A percentile compares a stretch with the other conserved stretches of the same genome.
Conservation (phyloP, 2,329 filamentous ascomycete species). For the Cladosporium phlei region DNA sequence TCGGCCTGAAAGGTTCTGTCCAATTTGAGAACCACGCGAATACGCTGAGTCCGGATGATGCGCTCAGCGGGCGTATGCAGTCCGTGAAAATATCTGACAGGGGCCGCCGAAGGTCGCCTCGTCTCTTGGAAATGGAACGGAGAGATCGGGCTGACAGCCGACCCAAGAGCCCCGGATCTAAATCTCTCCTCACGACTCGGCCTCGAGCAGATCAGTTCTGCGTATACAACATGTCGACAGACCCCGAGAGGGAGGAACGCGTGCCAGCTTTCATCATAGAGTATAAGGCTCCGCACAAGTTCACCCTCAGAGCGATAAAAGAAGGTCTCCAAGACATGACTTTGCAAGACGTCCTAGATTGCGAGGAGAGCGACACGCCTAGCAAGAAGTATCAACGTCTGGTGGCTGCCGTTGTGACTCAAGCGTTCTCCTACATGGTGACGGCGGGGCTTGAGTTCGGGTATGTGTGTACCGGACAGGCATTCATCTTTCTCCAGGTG, state of each 20-base stretch:
- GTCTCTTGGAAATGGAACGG: not conserved
- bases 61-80: not conserved
- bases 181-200: not conserved
- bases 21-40: constrained; percentile 4
- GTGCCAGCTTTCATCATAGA: not conserved
- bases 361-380: not conserved
- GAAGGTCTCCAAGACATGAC: constrained; percentile 1
- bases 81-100: not conserved
- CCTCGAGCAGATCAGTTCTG: constrained; percentile 4
- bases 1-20: not conserved
- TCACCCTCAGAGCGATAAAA: not conserved
- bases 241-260: not conserved
- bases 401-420: constrained; percentile 1
- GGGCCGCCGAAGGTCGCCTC: not conserved
- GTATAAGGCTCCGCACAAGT: constrained; percentile 5
- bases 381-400: constrained; percentile 2
- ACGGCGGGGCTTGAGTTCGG: not conserved
- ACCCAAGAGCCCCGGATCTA: not conserved
- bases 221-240: constrained; percentile 3
- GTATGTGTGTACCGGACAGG: constrained; percentile 2
- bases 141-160: not conserved
- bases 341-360: not conserved
- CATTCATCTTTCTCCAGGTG: constrained; percentile 8
- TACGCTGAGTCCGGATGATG: not conserved
- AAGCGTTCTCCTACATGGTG: constrained; percentile 10